Percentiles rank a stretch among this genome's conserved stretches.
These are phyloP conservation scores for Adansonia madagascariensis DNA, from an alignment of 441 rosid genomes.

Conservation along the genomic window DNA sequence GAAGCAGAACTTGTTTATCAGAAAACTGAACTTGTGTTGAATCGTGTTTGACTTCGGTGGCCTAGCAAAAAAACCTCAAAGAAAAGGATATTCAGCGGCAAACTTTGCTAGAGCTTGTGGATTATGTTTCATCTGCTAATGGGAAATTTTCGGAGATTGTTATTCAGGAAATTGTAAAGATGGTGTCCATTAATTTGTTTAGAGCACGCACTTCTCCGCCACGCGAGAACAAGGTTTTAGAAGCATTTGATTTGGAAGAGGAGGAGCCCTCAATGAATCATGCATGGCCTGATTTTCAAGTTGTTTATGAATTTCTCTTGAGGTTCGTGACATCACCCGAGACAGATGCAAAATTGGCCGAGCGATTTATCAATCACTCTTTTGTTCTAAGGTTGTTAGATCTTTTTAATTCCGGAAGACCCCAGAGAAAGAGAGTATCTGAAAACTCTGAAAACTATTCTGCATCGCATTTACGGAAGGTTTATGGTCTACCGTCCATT, in stretches of 20 bases:
- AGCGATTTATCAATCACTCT: slow-evolving; percentile 65
- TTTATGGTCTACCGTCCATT: slow-evolving; percentile 91
- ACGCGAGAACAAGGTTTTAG: slow-evolving; percentile 60
- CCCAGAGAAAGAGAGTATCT: slow-evolving; percentile 68
- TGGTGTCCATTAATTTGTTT: slow-evolving; percentile 66
- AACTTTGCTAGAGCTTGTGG: slow-evolving; percentile 79
- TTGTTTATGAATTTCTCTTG: slow-evolving; percentile 68
- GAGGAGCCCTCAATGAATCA: slow-evolving; percentile 76
- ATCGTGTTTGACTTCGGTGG: slow-evolving; percentile 61
- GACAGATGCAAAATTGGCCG: slow-evolving; percentile 73
- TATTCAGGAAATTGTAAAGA: slow-evolving; percentile 58
- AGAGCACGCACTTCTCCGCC: slow-evolving; percentile 62
- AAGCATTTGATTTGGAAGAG: slow-evolving; percentile 65
- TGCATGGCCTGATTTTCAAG: slow-evolving; percentile 76
- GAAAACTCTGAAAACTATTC: slow-evolving; percentile 70
- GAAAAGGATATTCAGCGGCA: slow-evolving; percentile 82
- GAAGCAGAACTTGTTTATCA: slow-evolving; percentile 63
- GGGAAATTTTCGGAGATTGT: slow-evolving; percentile 63
- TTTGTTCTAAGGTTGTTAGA: slow-evolving; percentile 75
- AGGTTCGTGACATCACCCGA: slow-evolving; percentile 72
- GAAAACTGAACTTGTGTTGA: slow-evolving; percentile 63
- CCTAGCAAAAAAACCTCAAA: slow-evolving; percentile 63
- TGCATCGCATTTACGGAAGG: slow-evolving; percentile 87
- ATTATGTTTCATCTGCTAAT: slow-evolving; percentile 63
- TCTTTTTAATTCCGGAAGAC: slow-evolving; percentile 72